phyloP scores from a whole-genome alignment of 2,329 filamentous ascomycete species.

The Diaporthe sp. region DNA sequence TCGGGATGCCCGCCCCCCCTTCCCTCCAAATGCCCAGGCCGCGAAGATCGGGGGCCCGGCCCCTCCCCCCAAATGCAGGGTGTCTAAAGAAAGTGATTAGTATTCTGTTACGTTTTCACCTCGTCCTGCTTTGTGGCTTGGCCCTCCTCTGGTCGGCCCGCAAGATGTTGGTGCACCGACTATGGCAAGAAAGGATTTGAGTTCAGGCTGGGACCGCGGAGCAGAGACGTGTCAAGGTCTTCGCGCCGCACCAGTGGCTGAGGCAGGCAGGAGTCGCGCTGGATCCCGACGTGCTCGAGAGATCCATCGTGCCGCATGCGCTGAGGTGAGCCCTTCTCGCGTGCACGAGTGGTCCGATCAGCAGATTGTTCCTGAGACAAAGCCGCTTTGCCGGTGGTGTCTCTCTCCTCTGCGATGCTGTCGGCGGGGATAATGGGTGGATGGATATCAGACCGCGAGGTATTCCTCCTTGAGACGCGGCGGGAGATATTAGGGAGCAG shows the following conservation, averaged over 20 bases:
- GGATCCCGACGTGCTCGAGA: conserved; percentile 3
- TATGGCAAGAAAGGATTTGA: background rate
- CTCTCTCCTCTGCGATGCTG: background rate
- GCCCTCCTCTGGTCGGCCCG: background rate
- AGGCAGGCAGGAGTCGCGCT: conserved; percentile 12
- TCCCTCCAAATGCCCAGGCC: background rate
- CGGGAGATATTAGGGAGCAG: background rate
- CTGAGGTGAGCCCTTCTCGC: conserved; percentile 13
- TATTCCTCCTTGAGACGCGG: conserved; percentile 10
- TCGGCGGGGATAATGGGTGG: background rate
- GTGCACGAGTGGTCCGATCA: conserved; percentile 7
- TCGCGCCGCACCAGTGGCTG: background rate
- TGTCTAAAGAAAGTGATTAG: background rate
- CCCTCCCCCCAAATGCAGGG: background rate
- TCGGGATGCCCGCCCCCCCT: background rate
- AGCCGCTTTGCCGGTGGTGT: background rate
- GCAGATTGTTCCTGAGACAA: background rate
- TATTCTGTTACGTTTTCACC: background rate
- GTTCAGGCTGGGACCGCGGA: conserved; percentile 2
- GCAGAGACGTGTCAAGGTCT: background rate
- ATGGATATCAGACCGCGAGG: background rate
- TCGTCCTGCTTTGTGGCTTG: background rate
- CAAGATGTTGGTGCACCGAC: background rate
- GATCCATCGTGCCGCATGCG: conserved; percentile 18
- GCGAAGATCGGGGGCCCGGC: conserved; percentile 12